These are phyloP conservation scores for Plasmodium chabaudi DNA, from an alignment of 169 alveolate species.

Conservation along the genomic window DNA sequence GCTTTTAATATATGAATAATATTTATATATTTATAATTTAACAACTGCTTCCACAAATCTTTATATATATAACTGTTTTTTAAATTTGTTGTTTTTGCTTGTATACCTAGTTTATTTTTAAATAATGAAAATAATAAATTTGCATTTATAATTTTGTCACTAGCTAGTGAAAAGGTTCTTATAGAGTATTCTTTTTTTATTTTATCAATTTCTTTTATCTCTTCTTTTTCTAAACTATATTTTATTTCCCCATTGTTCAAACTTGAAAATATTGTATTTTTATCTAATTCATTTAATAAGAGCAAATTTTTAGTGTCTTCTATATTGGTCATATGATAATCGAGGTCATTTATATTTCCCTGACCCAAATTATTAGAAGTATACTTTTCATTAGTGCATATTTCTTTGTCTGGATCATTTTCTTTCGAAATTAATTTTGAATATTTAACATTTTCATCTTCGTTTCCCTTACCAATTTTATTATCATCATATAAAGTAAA, in stretches of 20 bases:
- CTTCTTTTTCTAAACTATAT: not conserved
- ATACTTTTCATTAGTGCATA: not conserved
- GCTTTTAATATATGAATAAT: constrained; percentile 56
- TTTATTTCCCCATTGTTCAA: not conserved
- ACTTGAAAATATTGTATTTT: too few species aligned
- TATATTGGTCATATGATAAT: not conserved
- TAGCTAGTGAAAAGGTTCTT: constrained; percentile 7
- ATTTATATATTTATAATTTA: constrained; percentile 68
- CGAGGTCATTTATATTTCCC: not conserved
- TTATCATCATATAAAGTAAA: constrained; percentile 30
- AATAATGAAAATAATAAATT: constrained; percentile 25
- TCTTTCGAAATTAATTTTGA: not conserved
- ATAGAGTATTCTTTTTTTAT: constrained; percentile 5
- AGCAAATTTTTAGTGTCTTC: not conserved
- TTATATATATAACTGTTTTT: constrained; percentile 44
- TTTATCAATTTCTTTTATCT: constrained; percentile 2
- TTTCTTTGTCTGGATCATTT: not conserved
- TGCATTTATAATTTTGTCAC: constrained; percentile 12
- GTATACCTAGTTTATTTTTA: not conserved
- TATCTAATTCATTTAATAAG: not conserved
- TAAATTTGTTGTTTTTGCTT: not conserved
- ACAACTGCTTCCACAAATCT: constrained; percentile 52
- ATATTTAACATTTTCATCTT: not conserved
- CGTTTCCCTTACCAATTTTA: not conserved
- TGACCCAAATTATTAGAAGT: not conserved